Percentiles rank a stretch among this genome's conserved stretches.
Conservation (phyloP, 768 basidiomycete genomes). For the Clitopilus hobsonii region DNA sequence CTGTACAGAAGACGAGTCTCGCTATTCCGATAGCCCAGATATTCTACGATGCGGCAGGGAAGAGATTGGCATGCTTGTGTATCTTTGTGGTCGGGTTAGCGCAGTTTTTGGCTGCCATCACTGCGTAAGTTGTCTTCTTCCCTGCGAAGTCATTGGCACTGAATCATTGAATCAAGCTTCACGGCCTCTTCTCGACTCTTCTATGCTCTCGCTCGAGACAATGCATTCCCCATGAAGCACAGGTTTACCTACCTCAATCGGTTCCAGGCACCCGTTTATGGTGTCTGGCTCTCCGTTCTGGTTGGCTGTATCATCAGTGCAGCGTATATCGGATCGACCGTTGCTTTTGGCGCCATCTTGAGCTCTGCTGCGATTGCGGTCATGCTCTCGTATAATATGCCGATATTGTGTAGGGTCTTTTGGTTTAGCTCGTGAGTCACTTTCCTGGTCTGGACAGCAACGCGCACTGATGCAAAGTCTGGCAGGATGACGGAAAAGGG, state of each 20-base stretch:
- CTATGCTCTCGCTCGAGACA: conserved; percentile 52
- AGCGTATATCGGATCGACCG: conserved; percentile 51
- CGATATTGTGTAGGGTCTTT: conserved; percentile 53
- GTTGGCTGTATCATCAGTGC: conserved; percentile 52
- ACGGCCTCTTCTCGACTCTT: conserved; percentile 54
- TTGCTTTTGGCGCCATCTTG: conserved; percentile 57
- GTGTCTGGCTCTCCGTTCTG: conserved; percentile 51
- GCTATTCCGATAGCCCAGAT: conserved; percentile 61
- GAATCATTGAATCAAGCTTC: conserved; percentile 17
- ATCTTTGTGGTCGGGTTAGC: conserved; percentile 43
- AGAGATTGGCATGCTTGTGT: conserved; percentile 42
- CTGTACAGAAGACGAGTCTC: conserved; percentile 42
- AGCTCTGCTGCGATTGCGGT: conserved; percentile 54
- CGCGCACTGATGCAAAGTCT: conserved; percentile 6
- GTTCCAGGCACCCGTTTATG: conserved; percentile 49
- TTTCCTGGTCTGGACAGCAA: neutral
- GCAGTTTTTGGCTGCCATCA: conserved; percentile 52
- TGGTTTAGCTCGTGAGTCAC: conserved; percentile 46
- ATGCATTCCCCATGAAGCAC: conserved; percentile 42
- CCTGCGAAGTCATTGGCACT: neutral
- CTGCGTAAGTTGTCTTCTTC: conserved; percentile 22
- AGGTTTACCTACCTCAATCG: conserved; percentile 47
- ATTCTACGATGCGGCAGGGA: conserved; percentile 50
- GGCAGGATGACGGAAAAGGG: conserved; percentile 40
- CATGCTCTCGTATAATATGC: conserved; percentile 55